Evolutionary conservation across 768 basidiomycete species (phyloP).

Genomic region (Collybia nuda): DNA sequence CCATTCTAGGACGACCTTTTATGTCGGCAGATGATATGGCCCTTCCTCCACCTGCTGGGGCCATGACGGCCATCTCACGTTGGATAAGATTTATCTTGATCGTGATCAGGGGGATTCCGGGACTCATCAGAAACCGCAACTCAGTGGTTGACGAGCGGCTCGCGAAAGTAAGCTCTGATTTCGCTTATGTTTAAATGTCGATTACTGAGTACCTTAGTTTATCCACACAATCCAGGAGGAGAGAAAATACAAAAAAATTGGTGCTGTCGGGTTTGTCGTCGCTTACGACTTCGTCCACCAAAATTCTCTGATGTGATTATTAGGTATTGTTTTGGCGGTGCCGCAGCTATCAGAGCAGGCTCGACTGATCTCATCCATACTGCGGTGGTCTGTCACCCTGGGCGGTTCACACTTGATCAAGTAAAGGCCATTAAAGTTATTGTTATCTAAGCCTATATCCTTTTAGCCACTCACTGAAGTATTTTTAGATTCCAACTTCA

Average conservation of each 20-base stretch:
- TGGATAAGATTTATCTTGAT: conserved; percentile 26
- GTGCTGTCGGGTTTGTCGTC: too few relatives aligned
- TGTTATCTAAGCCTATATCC: conserved; percentile 6
- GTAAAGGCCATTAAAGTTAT: conserved; percentile 33
- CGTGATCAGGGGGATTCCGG: conserved; percentile 23
- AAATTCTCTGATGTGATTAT: too few relatives aligned
- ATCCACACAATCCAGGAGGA: conserved; percentile 32
- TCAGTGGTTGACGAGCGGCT: conserved; percentile 29
- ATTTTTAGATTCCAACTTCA: conserved; percentile 24
- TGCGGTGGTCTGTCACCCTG: conserved; percentile 43
- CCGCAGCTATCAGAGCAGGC: conserved; percentile 35
- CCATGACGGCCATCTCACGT: conserved; percentile 23
- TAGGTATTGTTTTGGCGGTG: conserved; percentile 46
- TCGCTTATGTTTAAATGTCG: background rate
- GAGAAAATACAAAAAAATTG: conserved; percentile 42
- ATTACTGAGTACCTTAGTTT: conserved; percentile 32
- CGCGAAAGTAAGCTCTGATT: conserved; percentile 21
- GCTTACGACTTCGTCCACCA: too few relatives aligned
- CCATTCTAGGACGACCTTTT: conserved; percentile 26
- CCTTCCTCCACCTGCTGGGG: conserved; percentile 30
- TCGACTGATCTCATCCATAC: conserved; percentile 33
- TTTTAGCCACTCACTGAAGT: background rate
- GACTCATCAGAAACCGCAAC: conserved; percentile 29
- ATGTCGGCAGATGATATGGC: conserved; percentile 17
- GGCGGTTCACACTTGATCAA: conserved; percentile 28